phyloP scores from a whole-genome alignment of 1,284 basidiomycete species.

The Cutaneotrichosporon sp. region DNA sequence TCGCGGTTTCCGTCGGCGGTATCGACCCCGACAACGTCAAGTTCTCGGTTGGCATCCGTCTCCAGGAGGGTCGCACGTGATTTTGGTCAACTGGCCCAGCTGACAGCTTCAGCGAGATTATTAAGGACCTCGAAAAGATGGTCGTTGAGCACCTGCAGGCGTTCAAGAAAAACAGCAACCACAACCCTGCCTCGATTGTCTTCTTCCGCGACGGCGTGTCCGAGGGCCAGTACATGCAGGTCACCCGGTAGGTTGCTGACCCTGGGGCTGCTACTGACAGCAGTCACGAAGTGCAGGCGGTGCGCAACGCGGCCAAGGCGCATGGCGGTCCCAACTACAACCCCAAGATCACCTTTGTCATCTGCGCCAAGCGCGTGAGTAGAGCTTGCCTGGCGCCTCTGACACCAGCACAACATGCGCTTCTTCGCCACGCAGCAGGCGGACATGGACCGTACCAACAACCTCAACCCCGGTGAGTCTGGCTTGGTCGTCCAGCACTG shows the following conservation, averaged over 20 bases:
- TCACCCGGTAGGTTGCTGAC: slow-evolving; percentile 37
- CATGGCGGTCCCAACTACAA: slow-evolving; percentile 33
- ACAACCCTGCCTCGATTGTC: slow-evolving; percentile 45
- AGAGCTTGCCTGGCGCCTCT: neutral
- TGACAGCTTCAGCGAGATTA: slow-evolving; percentile 26
- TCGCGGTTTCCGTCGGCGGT: slow-evolving; percentile 50
- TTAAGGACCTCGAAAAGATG: slow-evolving; percentile 32
- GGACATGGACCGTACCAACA: slow-evolving; percentile 47
- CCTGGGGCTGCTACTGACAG: neutral
- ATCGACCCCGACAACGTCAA: slow-evolving; percentile 41
- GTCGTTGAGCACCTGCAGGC: slow-evolving; percentile 27
- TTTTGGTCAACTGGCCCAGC: slow-evolving; percentile 1
- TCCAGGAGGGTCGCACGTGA: slow-evolving; percentile 45
- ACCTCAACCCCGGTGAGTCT: slow-evolving; percentile 40
- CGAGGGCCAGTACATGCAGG: slow-evolving; percentile 50
- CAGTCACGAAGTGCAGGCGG: slow-evolving; percentile 34
- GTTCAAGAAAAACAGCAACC: slow-evolving; percentile 35
- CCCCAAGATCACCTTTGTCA: slow-evolving; percentile 46
- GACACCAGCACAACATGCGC: slow-evolving; percentile 45
- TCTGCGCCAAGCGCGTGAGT: slow-evolving; percentile 44
- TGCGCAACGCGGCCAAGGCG: slow-evolving; percentile 28
- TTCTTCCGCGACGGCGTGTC: slow-evolving; percentile 52
- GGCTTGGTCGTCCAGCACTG: neutral
- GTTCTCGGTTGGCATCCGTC: slow-evolving; percentile 46
- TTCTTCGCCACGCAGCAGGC: slow-evolving; percentile 43